Percentiles rank a stretch among this genome's conserved stretches.
phyloP scores from a whole-genome alignment of 2,329 filamentous ascomycete genomes.

The Neoarthrinium moseri region DNA sequence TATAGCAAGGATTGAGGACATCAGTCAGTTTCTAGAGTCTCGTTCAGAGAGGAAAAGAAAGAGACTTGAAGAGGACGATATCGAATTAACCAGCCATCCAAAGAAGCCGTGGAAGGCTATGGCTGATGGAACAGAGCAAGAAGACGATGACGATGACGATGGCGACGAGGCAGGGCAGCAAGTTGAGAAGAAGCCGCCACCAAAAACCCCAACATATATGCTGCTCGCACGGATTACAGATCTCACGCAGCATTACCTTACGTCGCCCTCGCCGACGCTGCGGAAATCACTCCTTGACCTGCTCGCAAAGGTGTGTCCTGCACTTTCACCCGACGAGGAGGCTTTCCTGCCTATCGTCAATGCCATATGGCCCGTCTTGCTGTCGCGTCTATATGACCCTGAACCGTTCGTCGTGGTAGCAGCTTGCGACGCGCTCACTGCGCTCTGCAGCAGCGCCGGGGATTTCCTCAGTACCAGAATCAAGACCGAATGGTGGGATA shows the following conservation, averaged over 20 bases:
- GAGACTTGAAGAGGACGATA: conserved; percentile 29
- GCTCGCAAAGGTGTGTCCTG: conserved; percentile 68
- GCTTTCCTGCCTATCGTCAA: conserved; percentile 88
- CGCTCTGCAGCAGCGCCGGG: conserved; percentile 70
- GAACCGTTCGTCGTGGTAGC: conserved; percentile 69
- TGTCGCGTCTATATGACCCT: conserved; percentile 63
- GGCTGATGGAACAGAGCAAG: conserved; percentile 23
- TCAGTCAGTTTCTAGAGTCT: conserved; percentile 62
- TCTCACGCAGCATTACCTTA: conserved; percentile 87
- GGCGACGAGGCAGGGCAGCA: conserved; percentile 31
- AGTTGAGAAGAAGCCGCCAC: conserved; percentile 52
- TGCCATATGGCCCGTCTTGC: conserved; percentile 82
- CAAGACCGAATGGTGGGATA: conserved; percentile 66
- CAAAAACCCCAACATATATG: conserved; percentile 77
- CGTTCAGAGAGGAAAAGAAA: conserved; percentile 45
- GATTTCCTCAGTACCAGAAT: conserved; percentile 79
- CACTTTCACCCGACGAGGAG: conserved; percentile 74
- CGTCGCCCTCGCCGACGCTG: conserved; percentile 76
- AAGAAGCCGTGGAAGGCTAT: conserved; percentile 33
- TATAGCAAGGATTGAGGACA: conserved; percentile 38
- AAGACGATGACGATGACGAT: conserved; percentile 24
- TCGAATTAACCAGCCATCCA: conserved; percentile 31
- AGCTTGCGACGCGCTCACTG: conserved; percentile 66
- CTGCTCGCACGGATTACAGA: conserved; percentile 78
- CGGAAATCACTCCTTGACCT: conserved; percentile 77